Evolutionary conservation across 1,284 basidiomycete species (phyloP), one percentile per base, ranked within the genome.

Genomic region (Sanghuangporus sanghuang): DNA sequence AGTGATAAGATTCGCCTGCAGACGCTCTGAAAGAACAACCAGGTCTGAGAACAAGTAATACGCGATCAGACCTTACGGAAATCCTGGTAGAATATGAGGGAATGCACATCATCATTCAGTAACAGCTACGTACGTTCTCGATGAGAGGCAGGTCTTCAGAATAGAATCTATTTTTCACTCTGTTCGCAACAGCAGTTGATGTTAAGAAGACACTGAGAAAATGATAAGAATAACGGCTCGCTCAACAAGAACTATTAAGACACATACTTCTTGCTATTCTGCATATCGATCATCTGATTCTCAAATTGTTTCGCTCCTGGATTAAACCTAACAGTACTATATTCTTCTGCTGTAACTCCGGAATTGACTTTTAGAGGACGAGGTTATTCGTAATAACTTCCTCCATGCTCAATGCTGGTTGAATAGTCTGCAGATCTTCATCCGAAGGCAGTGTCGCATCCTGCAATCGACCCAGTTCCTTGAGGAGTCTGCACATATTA

Each of bases 181-280:
- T 79, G 73, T 93, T 93, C 9, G 89, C 84, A 52, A 89, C 73
- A 3, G 82, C 80, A 27, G 81, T 89, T 6, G 87, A 82, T 53
- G 92, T 83, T 42, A 93, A 71, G 72, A 89, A 92, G n/a, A 81
- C 75, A 70, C 90, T 92, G 65, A 32, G 60, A 32, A 55, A 49
- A 65, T 23, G 57, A 32, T 63, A 50, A 57, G 56, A 21, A 57
- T 39, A 44, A 18, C 61, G 12, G 55, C 61, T 36, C 27, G 36
- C n/a, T n/a, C 9, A 52, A 40, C 53, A 58, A 55, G 62, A 59
- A 48, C 27, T 27, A 39, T 50, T 60, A 14, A 27, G 9, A 16
- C 12, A 55, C 76, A 62, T 66, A 92, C 90, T 93, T 93, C 77
- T 93, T 93, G 74, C 84, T 82, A 68, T 88, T 90, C 53, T 85